These are phyloP conservation scores for Tricholomella constricta DNA, from an alignment of 768 basidiomycete genomes.

Conservation along the genomic window DNA sequence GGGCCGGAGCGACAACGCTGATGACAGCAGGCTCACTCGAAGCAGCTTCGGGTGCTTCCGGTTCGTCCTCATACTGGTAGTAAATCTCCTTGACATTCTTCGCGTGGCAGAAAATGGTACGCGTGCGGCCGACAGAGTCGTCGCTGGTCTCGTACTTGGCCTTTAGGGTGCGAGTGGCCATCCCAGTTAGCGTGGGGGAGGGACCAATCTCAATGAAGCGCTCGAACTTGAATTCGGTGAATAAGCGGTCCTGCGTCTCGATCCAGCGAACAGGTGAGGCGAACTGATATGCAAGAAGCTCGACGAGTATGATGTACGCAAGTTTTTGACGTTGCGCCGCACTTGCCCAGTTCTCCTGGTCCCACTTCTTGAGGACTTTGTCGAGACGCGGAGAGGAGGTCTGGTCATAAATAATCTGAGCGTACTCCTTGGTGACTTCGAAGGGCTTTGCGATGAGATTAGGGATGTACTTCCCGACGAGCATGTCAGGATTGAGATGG, in stretches of 20 bases:
- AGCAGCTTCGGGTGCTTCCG: constrained; percentile 43
- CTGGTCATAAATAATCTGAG: constrained; percentile 94
- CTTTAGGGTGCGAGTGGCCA: constrained; percentile 89
- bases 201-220: constrained; percentile 96
- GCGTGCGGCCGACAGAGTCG: constrained; percentile 76
- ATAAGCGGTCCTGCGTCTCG: constrained; percentile 95
- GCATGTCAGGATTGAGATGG: constrained; percentile 91
- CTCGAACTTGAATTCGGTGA: constrained; percentile 84
- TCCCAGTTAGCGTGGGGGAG: constrained; percentile 93
- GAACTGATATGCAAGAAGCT: constrained; percentile 96
- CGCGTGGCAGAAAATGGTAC: constrained; percentile 87
- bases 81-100: constrained; percentile 98
- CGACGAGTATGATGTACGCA: constrained; percentile 95
- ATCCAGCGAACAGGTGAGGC: constrained; percentile 99
- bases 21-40: constrained; percentile 34
- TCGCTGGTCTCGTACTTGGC: constrained; percentile 92
- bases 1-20: constrained; percentile 37
- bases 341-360: constrained; percentile 84
- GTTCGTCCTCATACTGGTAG: constrained; percentile 94
- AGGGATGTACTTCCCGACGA: constrained; percentile 94
- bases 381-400: constrained; percentile 94
- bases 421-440: constrained; percentile 81
- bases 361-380: constrained; percentile 94
- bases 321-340: constrained; percentile 86
- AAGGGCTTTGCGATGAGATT: constrained; percentile 93